Conservation (phyloP, 257 asterid genomes). For the Lycium barbarum region DNA sequence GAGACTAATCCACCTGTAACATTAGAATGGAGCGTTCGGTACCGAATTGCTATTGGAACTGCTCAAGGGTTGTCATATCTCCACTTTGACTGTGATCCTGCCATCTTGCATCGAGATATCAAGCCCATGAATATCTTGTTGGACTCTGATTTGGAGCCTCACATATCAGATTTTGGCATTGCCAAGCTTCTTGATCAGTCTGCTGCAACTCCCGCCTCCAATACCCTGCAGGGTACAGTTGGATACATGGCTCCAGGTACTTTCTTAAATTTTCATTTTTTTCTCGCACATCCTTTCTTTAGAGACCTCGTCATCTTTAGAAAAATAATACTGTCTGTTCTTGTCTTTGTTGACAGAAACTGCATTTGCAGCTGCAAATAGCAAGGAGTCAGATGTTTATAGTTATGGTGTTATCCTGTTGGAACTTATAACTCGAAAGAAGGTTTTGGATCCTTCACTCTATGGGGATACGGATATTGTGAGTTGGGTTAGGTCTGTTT, state of each 20-base stretch:
- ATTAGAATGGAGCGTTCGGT: conserved; percentile 65
- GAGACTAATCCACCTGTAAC: conserved; percentile 42
- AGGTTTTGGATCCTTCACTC: conserved; percentile 56
- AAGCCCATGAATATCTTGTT: conserved; percentile 79
- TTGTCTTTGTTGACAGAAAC: conserved; percentile 50
- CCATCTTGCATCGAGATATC: conserved; percentile 74
- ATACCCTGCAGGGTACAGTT: conserved; percentile 63
- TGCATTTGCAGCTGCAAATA: conserved; percentile 61
- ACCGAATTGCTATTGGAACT: conserved; percentile 69
- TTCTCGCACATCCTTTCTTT: not conserved
- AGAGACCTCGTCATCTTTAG: not conserved
- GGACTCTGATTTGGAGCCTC: conserved; percentile 82
- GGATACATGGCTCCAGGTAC: conserved; percentile 94
- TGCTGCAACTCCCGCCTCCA: conserved; percentile 46
- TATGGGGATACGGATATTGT: conserved; percentile 54
- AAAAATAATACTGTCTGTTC: not conserved
- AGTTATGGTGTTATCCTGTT: conserved; percentile 77
- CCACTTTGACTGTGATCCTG: conserved; percentile 84
- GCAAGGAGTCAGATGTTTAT: conserved; percentile 77
- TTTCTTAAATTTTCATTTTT: not conserved
- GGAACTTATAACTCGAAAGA: conserved; percentile 72
- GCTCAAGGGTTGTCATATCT: conserved; percentile 84
- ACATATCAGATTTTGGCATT: conserved; percentile 84
- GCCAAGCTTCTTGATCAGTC: conserved; percentile 82
- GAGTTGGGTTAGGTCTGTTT: conserved; percentile 57